These are phyloP conservation scores for Cryphonectria nitschkei DNA, from an alignment of 2,329 filamentous ascomycete species.

Conservation along the genomic window DNA sequence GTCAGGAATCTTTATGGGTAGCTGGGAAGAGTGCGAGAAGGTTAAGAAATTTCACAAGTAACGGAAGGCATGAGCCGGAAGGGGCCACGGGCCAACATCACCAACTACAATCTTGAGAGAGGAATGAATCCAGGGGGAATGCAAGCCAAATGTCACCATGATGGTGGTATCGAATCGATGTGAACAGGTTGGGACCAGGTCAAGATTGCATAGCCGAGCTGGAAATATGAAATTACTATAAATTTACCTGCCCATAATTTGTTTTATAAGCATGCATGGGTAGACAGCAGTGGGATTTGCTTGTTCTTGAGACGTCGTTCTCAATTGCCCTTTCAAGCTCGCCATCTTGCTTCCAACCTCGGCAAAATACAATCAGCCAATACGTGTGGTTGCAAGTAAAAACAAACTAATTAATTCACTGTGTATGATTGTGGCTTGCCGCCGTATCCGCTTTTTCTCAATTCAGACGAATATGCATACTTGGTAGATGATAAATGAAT, in stretches of 20 bases:
- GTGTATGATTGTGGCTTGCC: not conserved
- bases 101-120: not conserved
- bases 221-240: constrained; percentile 18
- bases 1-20: constrained; percentile 95
- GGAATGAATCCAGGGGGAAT: not conserved
- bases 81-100: not conserved
- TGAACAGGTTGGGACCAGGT: constrained; percentile 21
- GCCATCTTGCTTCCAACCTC: not conserved
- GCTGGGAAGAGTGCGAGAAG: constrained; percentile 93
- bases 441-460: not conserved
- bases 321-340: too few relatives aligned
- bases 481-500: not conserved
- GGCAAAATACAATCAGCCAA: not conserved
- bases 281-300: not conserved
- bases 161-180: constrained; percentile 11
- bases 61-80: constrained; percentile 15
- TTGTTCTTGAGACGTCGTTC: not conserved
- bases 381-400: not conserved
- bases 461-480: not conserved
- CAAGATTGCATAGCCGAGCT: constrained; percentile 23
- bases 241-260: not conserved
- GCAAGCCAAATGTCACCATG: not conserved
- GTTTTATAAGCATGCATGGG: not conserved
- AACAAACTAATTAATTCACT: not conserved
- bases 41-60: constrained; percentile 80